phyloP scores from a whole-genome alignment of 805 yeast genomes.

The Wilhelminamyces savonicus region DNA sequence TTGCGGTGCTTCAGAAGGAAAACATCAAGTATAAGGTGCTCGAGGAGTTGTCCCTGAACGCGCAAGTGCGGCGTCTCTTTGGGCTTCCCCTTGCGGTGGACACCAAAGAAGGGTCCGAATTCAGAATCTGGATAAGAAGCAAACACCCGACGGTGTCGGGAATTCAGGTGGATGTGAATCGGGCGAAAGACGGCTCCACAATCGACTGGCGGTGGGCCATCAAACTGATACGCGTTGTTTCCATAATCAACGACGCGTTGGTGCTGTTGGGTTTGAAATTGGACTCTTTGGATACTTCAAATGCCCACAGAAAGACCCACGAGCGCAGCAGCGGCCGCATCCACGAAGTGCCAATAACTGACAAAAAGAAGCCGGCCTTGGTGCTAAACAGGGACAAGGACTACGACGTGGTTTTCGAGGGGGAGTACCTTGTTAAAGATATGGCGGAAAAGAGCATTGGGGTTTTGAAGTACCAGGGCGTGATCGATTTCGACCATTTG shows the following conservation, averaged over 20 bases:
- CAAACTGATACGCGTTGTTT: constrained; percentile 16
- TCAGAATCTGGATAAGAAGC: constrained; percentile 26
- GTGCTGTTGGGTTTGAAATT: constrained; percentile 19
- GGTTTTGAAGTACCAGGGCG: constrained; percentile 17
- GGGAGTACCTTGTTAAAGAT: constrained; percentile 16
- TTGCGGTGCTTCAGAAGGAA: constrained; percentile 10
- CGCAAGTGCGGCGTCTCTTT: constrained; percentile 16
- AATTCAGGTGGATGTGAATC: constrained; percentile 11
- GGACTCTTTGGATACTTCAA: constrained; percentile 16
- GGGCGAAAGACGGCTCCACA: too few species aligned
- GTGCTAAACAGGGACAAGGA: constrained; percentile 10
- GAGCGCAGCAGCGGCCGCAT: constrained; percentile 19
- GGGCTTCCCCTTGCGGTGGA: constrained; percentile 22
- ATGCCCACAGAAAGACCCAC: constrained; percentile 17
- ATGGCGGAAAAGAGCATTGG: constrained; percentile 12
- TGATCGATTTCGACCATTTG: constrained; percentile 25
- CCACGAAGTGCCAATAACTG: constrained; percentile 15
- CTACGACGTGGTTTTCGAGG: constrained; percentile 19
- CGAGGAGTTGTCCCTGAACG: constrained; percentile 16
- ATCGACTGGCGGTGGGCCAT: constrained; percentile 25
- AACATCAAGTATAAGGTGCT: constrained; percentile 21
- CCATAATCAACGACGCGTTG: constrained; percentile 12
- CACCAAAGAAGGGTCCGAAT: constrained; percentile 3
- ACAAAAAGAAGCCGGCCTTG: constrained; percentile 1
- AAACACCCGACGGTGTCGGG: constrained; percentile 26